Evolutionary conservation across 148 eudicot genomes (phyloP), one percentile per base, ranked within the genome.

Genomic region (Cornus kousa): DNA sequence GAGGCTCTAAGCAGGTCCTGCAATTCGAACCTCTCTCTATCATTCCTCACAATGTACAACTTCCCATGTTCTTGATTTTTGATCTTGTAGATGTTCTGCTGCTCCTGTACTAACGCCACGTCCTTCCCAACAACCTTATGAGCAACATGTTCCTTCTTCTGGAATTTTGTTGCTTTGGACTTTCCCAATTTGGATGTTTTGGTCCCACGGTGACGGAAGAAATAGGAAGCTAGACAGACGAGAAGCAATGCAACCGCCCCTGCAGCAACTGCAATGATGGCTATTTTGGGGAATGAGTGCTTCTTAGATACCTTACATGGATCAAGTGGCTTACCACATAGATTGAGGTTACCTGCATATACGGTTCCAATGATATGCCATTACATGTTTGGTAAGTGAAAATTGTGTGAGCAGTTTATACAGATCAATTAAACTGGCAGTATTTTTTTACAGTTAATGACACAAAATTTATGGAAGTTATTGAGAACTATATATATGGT

Each of bases 1-100:
- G 98, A 88, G 6, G 97, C 98, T 84, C 85, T 91, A 1, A 95
- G 88, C 48, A 95, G 84, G 22, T 95, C 95, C 67, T 89, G 88
- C 88, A 93, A 75, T 67, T 88, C 92, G 70, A 93, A 93, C 81
- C 75, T 82, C 73, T 88, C 90, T 65, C 85, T 88, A 22, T 83
- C 91, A 20, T 79, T 82, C 72, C 86, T 89, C 64, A 93, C 82
- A 78, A 92, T 89, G 43, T 81, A 74, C 0, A 91, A 78, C 70
- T 89, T 89, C 6, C 91, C 91, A 53, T 85, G 82, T 23, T 87
- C 87, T 31, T 46, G 72, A 13, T 66, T 70, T 65, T 79, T 80
- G 73, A 77, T 84, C 33, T 79, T 83, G 75, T 85, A 85, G 35
- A 85, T 80, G 62, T 86, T 83, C 14, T 83, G 80, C 66, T 83